Conservation (phyloP, 495 filamentous ascomycete species). For the Podospora pseudocomata region DNA sequence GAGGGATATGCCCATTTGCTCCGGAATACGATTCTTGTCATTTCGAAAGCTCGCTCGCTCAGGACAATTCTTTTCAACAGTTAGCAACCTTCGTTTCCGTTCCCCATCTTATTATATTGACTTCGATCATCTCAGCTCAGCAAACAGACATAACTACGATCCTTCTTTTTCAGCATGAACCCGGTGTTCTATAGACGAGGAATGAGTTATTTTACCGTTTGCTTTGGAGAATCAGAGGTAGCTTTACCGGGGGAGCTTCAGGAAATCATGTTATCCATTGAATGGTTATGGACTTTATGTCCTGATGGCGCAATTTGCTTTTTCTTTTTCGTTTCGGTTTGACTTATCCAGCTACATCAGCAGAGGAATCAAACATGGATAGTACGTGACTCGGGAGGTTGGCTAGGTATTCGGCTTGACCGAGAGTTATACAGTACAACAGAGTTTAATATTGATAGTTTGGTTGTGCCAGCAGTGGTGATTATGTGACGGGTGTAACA, state of each 20-base stretch:
- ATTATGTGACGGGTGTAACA: background rate
- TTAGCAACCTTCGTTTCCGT: background rate
- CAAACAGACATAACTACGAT: background rate
- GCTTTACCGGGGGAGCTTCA: background rate
- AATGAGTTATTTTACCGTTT: background rate
- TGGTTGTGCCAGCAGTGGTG: background rate
- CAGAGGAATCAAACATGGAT: background rate
- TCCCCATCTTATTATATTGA: background rate
- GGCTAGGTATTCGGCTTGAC: background rate
- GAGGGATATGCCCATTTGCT: background rate
- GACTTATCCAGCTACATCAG: conserved; percentile 2
- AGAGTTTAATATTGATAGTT: background rate
- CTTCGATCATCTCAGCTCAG: background rate
- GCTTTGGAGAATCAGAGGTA: background rate
- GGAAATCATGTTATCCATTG: background rate
- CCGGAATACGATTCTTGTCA: background rate
- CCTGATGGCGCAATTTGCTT: background rate
- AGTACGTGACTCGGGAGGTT: background rate
- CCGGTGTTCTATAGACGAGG: background rate
- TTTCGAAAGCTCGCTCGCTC: background rate
- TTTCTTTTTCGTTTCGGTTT: background rate
- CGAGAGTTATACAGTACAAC: conserved; percentile 3
- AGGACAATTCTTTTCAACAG: background rate
- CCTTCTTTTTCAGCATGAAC: background rate
- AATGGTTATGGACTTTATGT: background rate